These are phyloP conservation scores for Cordyceps tenuipes DNA, from an alignment of 2,329 filamentous ascomycete species.

Conservation along the genomic window DNA sequence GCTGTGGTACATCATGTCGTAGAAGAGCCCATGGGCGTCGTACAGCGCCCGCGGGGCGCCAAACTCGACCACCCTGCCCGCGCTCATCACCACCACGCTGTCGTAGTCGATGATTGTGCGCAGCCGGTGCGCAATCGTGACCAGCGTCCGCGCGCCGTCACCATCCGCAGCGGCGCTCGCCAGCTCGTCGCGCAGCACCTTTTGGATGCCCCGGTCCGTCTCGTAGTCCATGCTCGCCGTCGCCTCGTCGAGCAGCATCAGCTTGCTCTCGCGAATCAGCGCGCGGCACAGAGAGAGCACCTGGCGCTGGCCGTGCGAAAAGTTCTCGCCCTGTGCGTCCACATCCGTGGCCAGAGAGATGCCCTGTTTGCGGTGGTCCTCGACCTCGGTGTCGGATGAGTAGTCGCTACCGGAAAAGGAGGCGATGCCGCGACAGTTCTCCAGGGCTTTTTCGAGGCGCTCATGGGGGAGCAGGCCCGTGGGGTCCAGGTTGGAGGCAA, in stretches of 20 bases:
- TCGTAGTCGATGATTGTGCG: constrained; percentile 54
- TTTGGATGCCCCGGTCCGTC: constrained; percentile 47
- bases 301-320: constrained; percentile 50
- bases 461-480: constrained; percentile 46
- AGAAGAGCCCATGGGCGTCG: constrained; percentile 36
- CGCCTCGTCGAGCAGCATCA: constrained; percentile 51
- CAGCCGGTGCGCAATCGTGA: constrained; percentile 51
- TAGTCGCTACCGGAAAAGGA: constrained; percentile 36
- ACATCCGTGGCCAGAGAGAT: constrained; percentile 38
- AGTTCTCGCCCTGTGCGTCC: constrained; percentile 45
- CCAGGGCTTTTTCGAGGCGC: constrained; percentile 49
- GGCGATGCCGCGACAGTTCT: constrained; percentile 53
- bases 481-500: constrained; percentile 55
- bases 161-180: constrained; percentile 28
- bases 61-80: constrained; percentile 43
- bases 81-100: constrained; percentile 47
- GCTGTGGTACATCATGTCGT: constrained; percentile 48
- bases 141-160: constrained; percentile 39
- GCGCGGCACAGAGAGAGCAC: constrained; percentile 50
- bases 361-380: constrained; percentile 19
- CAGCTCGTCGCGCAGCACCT: constrained; percentile 42
- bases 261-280: constrained; percentile 44
- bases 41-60: constrained; percentile 42
- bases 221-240: constrained; percentile 53
- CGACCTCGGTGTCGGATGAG: constrained; percentile 20